phyloP scores from a whole-genome alignment of 805 yeast species.

The Suhomyces xylopsoci region DNA sequence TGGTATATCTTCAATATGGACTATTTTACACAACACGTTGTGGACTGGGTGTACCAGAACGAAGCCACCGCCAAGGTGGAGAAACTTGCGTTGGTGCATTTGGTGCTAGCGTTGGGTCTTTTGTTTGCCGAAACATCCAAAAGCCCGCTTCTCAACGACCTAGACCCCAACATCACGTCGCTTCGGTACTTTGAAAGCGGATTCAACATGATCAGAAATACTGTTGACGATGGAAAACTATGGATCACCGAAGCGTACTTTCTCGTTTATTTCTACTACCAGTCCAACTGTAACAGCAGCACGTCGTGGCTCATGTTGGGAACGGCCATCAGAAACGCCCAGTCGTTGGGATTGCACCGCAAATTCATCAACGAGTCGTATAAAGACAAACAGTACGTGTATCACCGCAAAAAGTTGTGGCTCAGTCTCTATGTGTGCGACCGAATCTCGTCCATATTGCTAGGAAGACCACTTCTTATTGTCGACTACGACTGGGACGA shows the following conservation, averaged over 20 bases:
- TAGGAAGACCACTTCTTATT: constrained; percentile 39
- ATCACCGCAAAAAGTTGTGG: constrained; percentile 34
- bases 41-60: constrained; percentile 25
- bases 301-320: constrained; percentile 46
- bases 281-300: constrained; percentile 35
- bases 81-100: constrained; percentile 32
- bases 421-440: constrained; percentile 34
- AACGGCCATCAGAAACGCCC: constrained; percentile 41
- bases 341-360: constrained; percentile 40
- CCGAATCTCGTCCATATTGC: constrained; percentile 26
- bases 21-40: constrained; percentile 24
- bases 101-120: constrained; percentile 42
- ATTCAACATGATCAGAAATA: constrained; percentile 23
- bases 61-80: constrained; percentile 21
- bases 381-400: constrained; percentile 21
- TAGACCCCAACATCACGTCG: constrained; percentile 22
- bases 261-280: constrained; percentile 39
- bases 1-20: constrained; percentile 38
- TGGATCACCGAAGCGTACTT: constrained; percentile 44
- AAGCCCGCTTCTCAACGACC: constrained; percentile 19
- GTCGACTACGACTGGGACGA: constrained; percentile 41
- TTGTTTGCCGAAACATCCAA: constrained; percentile 31
- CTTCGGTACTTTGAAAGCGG: constrained; percentile 35
- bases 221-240: constrained; percentile 36
- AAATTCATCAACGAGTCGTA: constrained; percentile 36